phyloP scores from a whole-genome alignment of 169 alveolate genomes.

The Neospora caninum region DNA sequence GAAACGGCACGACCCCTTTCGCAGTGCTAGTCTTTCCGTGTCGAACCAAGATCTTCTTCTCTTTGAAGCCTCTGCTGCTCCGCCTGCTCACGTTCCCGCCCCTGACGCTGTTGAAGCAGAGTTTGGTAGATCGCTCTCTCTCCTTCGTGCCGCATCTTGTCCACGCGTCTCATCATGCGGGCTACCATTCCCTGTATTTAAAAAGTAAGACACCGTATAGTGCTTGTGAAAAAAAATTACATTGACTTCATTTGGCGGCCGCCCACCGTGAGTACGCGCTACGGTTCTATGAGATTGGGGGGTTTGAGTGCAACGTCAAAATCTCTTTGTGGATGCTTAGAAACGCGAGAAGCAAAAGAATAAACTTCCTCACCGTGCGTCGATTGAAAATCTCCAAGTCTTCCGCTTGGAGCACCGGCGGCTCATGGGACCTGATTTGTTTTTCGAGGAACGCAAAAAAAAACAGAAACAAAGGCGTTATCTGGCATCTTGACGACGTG shows the following conservation, averaged over 20 bases:
- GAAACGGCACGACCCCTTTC: neutral
- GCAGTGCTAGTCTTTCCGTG: neutral
- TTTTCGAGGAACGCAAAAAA: neutral
- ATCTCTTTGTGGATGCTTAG: too few species aligned
- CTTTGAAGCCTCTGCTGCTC: neutral
- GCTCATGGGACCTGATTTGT: neutral
- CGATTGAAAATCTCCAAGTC: slow-evolving; percentile 29
- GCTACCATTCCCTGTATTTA: slow-evolving; percentile 22
- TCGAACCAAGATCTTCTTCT: neutral
- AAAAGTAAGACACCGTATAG: neutral
- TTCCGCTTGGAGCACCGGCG: slow-evolving; percentile 33
- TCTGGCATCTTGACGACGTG: too few species aligned
- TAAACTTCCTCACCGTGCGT: neutral
- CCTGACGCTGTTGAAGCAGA: slow-evolving; percentile 2
- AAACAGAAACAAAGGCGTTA: too few species aligned
- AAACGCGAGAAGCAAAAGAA: too few species aligned
- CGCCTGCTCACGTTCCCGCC: neutral
- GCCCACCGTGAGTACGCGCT: too few species aligned
- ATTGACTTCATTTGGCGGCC: too few species aligned
- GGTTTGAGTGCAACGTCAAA: too few species aligned
- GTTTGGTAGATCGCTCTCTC: neutral
- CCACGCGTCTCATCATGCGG: slow-evolving; percentile 24
- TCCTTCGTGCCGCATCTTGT: slow-evolving; percentile 7
- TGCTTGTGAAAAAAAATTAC: too few species aligned
- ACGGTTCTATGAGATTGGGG: too few species aligned